phyloP scores from a whole-genome alignment of 208 protist species.

The Polymyxa betae region DNA sequence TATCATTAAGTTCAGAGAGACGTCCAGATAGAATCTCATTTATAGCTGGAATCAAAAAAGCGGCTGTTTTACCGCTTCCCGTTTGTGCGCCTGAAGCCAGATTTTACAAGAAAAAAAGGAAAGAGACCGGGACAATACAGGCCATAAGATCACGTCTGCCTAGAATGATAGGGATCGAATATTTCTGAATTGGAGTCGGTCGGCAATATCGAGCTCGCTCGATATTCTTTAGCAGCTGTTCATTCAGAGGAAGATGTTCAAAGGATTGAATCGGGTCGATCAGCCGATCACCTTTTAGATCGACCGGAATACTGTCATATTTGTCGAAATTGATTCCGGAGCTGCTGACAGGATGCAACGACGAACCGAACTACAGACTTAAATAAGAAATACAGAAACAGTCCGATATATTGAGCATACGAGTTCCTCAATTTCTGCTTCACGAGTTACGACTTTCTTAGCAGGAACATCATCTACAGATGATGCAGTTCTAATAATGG shows the following conservation, averaged over 20 bases:
- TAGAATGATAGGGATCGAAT: conserved; percentile 88
- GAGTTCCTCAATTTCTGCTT: background rate
- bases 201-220: conserved; percentile 59
- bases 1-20: background rate
- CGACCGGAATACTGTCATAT: conserved; percentile 55
- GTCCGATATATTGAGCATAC: background rate
- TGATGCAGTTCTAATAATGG: background rate
- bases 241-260: background rate
- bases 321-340: conserved; percentile 59
- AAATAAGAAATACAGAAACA: background rate
- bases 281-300: background rate
- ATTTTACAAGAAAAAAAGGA: background rate
- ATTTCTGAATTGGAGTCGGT: conserved; percentile 84
- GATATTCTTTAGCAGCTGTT: conserved; percentile 38
- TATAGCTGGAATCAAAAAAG: conserved; percentile 65
- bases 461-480: background rate
- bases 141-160: conserved; percentile 77
- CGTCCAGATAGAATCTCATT: conserved; percentile 7
- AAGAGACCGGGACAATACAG: conserved; percentile 54
- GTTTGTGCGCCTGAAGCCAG: conserved; percentile 52
- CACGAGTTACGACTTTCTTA: background rate
- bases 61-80: conserved; percentile 67
- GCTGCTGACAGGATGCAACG: background rate
- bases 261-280: background rate
- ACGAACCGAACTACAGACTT: background rate